Evolutionary conservation across 2,329 filamentous ascomycete species (phyloP).

Genomic region (Cordyceps cateniannulata): DNA sequence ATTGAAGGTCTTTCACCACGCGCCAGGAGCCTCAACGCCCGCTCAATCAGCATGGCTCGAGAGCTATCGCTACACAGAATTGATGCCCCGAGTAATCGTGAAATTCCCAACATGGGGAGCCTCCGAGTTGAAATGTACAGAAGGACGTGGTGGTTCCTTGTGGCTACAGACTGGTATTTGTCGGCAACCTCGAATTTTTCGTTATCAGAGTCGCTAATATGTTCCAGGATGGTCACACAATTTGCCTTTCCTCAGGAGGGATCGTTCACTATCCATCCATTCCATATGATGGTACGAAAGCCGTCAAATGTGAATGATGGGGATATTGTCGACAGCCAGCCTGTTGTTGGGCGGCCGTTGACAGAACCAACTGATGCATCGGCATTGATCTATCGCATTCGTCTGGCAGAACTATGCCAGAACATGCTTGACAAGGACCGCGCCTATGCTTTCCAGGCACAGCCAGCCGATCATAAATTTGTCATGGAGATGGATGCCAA

Average conservation of each 20-base stretch:
- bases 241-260: constrained; percentile 29
- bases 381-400: constrained; percentile 32
- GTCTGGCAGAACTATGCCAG: constrained; percentile 31
- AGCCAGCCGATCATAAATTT: constrained; percentile 25
- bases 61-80: constrained; percentile 33
- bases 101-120: constrained; percentile 19
- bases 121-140: constrained; percentile 31
- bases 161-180: constrained; percentile 32
- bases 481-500: constrained; percentile 28
- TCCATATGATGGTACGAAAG: constrained; percentile 32
- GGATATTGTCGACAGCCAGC: constrained; percentile 25
- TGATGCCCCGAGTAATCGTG: constrained; percentile 25
- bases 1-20: constrained; percentile 30
- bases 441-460: constrained; percentile 20
- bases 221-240: constrained; percentile 28
- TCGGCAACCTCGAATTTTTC: neutral
- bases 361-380: constrained; percentile 29
- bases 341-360: constrained; percentile 24
- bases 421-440: constrained; percentile 27
- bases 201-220: neutral
- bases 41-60: constrained; percentile 24
- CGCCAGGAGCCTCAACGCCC: constrained; percentile 25
- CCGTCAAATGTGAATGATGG: constrained; percentile 33
- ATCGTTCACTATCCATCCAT: constrained; percentile 30
- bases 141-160: constrained; percentile 39